phyloP scores from a whole-genome alignment of 352 stramenopile species.

The Pythium oligandrum region DNA sequence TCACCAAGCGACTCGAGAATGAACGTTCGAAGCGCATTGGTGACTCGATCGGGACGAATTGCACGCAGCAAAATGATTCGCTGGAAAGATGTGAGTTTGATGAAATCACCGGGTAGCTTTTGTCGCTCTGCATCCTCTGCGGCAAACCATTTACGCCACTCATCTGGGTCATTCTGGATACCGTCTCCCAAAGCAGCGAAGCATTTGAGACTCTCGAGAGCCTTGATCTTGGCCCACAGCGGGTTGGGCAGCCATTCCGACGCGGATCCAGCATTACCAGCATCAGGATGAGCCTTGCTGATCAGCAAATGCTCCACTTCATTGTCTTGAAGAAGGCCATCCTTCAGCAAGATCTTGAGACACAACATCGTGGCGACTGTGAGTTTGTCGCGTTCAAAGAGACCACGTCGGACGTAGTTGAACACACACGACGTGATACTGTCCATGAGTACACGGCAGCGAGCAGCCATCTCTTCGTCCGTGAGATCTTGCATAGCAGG shows the following conservation, averaged over 20 bases:
- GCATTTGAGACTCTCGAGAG: conserved; percentile 87
- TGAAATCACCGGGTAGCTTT: conserved; percentile 92
- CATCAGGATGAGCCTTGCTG: conserved; percentile 78
- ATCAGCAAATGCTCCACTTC: conserved; percentile 93
- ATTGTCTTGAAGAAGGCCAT: conserved; percentile 69
- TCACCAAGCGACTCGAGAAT: conserved; percentile 88
- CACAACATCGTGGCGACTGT: conserved; percentile 93
- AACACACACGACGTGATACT: conserved; percentile 95
- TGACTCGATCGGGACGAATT: conserved; percentile 93
- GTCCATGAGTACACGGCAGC: conserved; percentile 85
- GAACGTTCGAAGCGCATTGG: conserved; percentile 89
- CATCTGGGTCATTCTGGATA: conserved; percentile 96
- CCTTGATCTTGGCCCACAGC: conserved; percentile 93
- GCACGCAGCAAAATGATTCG: conserved; percentile 88
- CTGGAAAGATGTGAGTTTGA: conserved; percentile 77
- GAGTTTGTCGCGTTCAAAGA: conserved; percentile 95
- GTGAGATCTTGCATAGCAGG: conserved; percentile 58
- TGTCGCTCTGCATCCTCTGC: conserved; percentile 92
- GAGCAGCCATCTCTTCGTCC: conserved; percentile 86
- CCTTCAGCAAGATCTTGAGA: conserved; percentile 92
- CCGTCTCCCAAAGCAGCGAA: conserved; percentile 92
- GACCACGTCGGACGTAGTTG: conserved; percentile 92
- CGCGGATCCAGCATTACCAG: conserved; percentile 90
- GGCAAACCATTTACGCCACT: conserved; percentile 96
- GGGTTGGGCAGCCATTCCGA: conserved; percentile 89